Base-by-base conservation (phyloP, 305 asterid genomes). In the Caryopteris hybrid region DNA sequence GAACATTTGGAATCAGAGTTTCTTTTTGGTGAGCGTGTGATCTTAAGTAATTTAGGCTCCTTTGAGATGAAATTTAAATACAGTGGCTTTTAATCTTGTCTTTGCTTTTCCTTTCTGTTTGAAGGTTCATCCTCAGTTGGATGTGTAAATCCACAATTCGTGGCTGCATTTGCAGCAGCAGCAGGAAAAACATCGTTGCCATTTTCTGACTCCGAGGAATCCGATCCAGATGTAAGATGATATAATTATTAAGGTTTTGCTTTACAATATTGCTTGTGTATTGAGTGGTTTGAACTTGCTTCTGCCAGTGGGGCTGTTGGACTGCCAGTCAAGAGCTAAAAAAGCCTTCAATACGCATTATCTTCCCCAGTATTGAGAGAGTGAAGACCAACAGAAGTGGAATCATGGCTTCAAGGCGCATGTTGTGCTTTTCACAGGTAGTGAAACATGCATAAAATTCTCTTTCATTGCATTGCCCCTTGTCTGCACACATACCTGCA, bases 101-200 rank as follows among this genome's bases (percentile, higher is more conserved):
- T 50, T 68, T 56, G 36, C 64, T 41, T 68, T 62, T 23, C 45
- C 59, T 22, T 69, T 71, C 55, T 34, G 51, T 53, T 33, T 66
- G 65, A 81, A 91, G 98, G 95, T 74, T 75, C 96, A 22, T 91
- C 98, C 58, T 91, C 98, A 0, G 80, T 89, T 72, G 98, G 98
- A 63, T 39, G 90, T 51, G 79, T 91, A 41, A 87, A 81, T 76
- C 84, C 95, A 54, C 88, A 80, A 65, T 89, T 91, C 80, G 75
- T 91, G 59, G 98, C 98, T 75, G 94, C 96, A 77, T 91, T 91
- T 83, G 87, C 98, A 62, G 91, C 95, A 69, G 98, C 96, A 50
- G 82, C 89, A 74, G 98, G 96, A 76, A 91, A 91, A 77, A 82
- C 79, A 46, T 82, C 92, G 6, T 78, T 77, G 69, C 86, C 84